phyloP scores from a whole-genome alignment of 768 basidiomycete genomes.

The Hygrocybe punicea region DNA sequence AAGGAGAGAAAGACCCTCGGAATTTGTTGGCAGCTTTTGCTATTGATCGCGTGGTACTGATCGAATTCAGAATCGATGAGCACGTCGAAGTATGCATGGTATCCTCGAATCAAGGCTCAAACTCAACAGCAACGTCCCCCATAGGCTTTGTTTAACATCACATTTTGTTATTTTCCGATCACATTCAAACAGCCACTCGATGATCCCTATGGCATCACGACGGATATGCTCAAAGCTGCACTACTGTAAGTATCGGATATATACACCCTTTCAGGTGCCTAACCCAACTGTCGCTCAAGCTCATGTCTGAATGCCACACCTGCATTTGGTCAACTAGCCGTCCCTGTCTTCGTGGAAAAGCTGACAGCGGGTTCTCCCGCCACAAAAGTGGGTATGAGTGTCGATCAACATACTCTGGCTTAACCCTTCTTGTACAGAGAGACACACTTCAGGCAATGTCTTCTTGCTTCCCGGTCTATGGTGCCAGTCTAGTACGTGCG shows the following conservation, averaged over 20 bases:
- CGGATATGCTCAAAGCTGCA: conserved; percentile 75
- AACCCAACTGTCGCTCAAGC: conserved; percentile 34
- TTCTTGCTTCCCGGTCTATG: conserved; percentile 81
- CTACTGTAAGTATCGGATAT: conserved; percentile 50
- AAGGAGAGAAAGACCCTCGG: conserved; percentile 96
- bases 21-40: conserved; percentile 89
- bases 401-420: not conserved
- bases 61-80: conserved; percentile 79
- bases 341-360: conserved; percentile 90
- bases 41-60: conserved; percentile 77
- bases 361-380: conserved; percentile 73
- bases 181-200: conserved; percentile 92
- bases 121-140: not conserved
- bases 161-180: conserved; percentile 98
- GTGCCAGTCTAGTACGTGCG: conserved; percentile 53
- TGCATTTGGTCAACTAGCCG: conserved; percentile 76
- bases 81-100: conserved; percentile 65
- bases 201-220: conserved; percentile 88
- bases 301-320: conserved; percentile 75
- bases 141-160: conserved; percentile 89
- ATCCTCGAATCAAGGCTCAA: not conserved
- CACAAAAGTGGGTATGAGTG: conserved; percentile 62
- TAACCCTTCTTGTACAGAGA: conserved; percentile 45
- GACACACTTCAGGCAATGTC: conserved; percentile 81
- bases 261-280: not conserved